Evolutionary conservation across 768 basidiomycete genomes (phyloP).

Genomic region (Agrocybe pediades): DNA sequence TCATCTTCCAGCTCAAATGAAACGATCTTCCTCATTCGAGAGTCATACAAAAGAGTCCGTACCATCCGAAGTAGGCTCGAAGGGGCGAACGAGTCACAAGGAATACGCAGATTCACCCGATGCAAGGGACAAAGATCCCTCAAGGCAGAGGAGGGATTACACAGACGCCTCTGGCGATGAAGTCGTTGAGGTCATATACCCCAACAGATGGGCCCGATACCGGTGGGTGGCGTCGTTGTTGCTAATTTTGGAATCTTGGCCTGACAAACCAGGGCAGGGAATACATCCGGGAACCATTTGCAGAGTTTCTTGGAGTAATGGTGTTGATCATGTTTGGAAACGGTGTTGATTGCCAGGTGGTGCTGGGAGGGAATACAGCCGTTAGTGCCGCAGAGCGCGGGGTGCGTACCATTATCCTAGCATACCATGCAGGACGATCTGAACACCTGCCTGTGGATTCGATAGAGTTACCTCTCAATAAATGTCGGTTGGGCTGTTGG

Average conservation of each 20-base stretch:
- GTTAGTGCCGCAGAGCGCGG: background rate
- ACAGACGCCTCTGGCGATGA: background rate
- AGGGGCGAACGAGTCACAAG: background rate
- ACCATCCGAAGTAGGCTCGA: background rate
- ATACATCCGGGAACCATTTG: background rate
- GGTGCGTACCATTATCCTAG: background rate
- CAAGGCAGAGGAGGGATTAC: no score
- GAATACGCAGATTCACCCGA: background rate
- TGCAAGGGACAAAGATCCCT: no score
- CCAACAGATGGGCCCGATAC: background rate
- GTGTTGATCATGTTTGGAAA: background rate
- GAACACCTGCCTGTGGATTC: background rate
- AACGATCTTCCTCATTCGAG: background rate
- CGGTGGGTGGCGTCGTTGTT: background rate
- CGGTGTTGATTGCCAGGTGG: background rate
- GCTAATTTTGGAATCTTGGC: background rate
- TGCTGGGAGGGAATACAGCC: background rate
- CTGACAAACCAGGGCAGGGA: background rate
- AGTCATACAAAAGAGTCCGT: background rate
- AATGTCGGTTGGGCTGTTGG: slow-evolving; percentile 2
- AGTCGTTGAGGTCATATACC: background rate
- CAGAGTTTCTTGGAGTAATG: background rate
- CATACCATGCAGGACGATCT: background rate
- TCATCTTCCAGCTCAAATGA: background rate
- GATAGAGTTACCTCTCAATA: background rate